Base-by-base conservation (phyloP, 345 rosid genomes). In the Gossypioides kirkii region DNA sequence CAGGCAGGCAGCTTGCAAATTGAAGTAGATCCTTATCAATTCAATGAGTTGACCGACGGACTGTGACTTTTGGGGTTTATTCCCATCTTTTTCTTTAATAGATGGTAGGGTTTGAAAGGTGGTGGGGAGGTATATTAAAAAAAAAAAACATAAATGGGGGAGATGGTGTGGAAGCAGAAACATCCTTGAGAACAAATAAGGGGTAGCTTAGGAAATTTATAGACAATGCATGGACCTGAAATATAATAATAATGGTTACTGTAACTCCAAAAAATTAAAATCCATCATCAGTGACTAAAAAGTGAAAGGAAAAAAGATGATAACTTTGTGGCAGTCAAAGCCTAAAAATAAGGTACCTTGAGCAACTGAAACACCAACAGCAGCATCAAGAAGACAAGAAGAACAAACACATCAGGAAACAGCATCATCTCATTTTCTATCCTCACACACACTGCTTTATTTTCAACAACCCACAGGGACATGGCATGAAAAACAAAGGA, bases 361-460 rank as follows among this genome's bases (percentile, higher is more conserved):
- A 8, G 53, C 77, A 63, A 70, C 79, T 75, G 79, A 77, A 74
- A 38, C 63, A 28, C 69, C 64, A 77, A 3, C 60, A 72, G 2
- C 76, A 74, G 8, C 70, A 68, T 18, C 62, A 75, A 16, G 67
- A 73, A 38, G 60, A 55, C 60, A 55, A 55, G 14, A 55, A 55
- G 60, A 55, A 20, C 60, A 55, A 55, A 20, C 75, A 42, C 73
- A 61, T 61, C 80, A 80, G 73, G 59, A 73, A 71, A 70, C 80
- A 76, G 58, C 79, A 76, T 72, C 88, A 78, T 72, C 82, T 52
- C 76, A 69, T 72, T 76, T 77, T 32, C 38, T 59, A 69, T 77
- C 32, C 45, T 6, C 32, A 2, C 38, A 32, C 38, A 32, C 42
- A 10, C 28, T 49, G 71, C 72, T 20, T 79, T 74, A 22, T 56